Evolutionary conservation across 2,329 filamentous ascomycete species (phyloP).

Genomic region (Botryotinia narcissicola): DNA sequence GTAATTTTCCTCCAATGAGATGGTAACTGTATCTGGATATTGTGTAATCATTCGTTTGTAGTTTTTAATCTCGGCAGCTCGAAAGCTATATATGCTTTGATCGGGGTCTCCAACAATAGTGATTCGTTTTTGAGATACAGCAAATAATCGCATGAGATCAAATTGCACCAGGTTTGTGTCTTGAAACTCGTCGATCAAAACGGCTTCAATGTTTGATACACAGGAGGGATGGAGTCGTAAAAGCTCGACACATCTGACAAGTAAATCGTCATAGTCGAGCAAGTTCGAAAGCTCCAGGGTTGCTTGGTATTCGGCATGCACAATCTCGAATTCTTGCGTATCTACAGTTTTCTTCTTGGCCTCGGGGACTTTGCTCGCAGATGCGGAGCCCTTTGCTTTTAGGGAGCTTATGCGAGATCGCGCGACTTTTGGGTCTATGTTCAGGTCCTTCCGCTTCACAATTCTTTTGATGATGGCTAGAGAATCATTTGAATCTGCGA

Average conservation of each 20-base stretch:
- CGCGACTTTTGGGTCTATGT: conserved; percentile 67
- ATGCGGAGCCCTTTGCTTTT: conserved; percentile 53
- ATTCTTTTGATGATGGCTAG: conserved; percentile 78
- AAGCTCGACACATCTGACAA: conserved; percentile 79
- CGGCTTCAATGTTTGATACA: conserved; percentile 84
- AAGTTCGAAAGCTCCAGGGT: conserved; percentile 74
- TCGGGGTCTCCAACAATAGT: conserved; percentile 96
- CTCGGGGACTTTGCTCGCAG: conserved; percentile 2
- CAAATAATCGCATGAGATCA: conserved; percentile 86
- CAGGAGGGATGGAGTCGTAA: conserved; percentile 71
- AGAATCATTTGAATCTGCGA: conserved; percentile 82
- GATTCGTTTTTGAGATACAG: conserved; percentile 69
- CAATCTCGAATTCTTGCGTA: conserved; percentile 65
- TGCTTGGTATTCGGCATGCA: conserved; percentile 74
- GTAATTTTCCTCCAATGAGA: conserved; percentile 92
- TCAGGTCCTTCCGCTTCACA: conserved; percentile 68
- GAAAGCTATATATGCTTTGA: conserved; percentile 96
- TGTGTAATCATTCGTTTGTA: conserved; percentile 73
- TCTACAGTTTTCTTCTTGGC: conserved; percentile 43
- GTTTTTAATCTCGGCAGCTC: conserved; percentile 89
- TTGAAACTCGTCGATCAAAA: conserved; percentile 96
- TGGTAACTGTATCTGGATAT: conserved; percentile 74
- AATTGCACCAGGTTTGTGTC: conserved; percentile 96
- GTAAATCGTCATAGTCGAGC: conserved; percentile 90
- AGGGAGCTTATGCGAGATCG: conserved; percentile 72